Conservation (phyloP, 2,329 filamentous ascomycete genomes). For the Colletotrichum sp. region DNA sequence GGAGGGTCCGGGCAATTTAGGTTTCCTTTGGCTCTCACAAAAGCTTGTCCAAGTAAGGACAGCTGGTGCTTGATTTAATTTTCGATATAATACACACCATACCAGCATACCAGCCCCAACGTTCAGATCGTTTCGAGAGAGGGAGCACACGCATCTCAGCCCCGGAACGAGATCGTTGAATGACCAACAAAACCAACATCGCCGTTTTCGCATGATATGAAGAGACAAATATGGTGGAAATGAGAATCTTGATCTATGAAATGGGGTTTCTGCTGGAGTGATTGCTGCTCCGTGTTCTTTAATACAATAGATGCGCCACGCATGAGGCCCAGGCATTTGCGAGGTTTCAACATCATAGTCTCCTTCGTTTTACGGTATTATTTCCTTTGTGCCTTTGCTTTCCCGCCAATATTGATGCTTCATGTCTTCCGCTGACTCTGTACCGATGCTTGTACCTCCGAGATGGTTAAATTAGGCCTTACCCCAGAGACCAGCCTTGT, state of each 20-base stretch:
- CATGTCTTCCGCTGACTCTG: background rate
- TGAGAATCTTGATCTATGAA: background rate
- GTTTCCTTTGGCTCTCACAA: too few relatives aligned
- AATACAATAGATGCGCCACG: background rate
- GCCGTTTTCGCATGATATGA: too few relatives aligned
- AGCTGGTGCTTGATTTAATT: too few relatives aligned
- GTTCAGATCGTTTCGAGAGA: too few relatives aligned
- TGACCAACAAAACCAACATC: too few relatives aligned
- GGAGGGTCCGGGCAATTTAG: too few relatives aligned
- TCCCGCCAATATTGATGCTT: background rate
- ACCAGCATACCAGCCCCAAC: too few relatives aligned
- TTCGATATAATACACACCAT: too few relatives aligned
- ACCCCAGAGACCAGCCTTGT: background rate
- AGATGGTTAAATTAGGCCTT: background rate
- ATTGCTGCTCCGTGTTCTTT: background rate
- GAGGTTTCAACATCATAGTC: background rate
- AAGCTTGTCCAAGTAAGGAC: accelerated
- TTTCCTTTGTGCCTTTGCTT: background rate
- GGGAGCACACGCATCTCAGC: too few relatives aligned
- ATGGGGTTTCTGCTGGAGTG: background rate
- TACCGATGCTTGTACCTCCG: background rate
- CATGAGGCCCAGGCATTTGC: background rate
- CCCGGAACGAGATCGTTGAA: too few relatives aligned
- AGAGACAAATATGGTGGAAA: too few relatives aligned
- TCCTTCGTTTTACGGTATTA: background rate